phyloP scores from a whole-genome alignment of 2,329 filamentous ascomycete genomes.

The Verticillium zaregamsianum region DNA sequence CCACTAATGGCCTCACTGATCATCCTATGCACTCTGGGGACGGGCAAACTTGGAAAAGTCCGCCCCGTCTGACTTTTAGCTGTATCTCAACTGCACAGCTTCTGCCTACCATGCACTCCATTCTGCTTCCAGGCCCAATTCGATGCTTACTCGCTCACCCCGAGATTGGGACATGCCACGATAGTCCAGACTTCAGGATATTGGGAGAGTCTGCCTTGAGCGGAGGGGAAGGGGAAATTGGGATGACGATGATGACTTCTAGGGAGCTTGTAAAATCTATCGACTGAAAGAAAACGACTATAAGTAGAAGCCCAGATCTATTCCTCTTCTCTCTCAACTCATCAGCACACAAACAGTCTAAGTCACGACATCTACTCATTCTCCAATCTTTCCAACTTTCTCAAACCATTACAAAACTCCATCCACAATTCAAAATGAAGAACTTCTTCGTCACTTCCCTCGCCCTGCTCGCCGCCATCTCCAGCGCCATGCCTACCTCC shows the following conservation, averaged over 20 bases:
- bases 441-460: neutral
- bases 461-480: neutral
- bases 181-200: neutral
- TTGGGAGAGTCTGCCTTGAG: neutral
- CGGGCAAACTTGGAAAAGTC: neutral
- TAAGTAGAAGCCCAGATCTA: too few species aligned
- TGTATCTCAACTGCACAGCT: neutral
- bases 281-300: too few species aligned
- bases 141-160: neutral
- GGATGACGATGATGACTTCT: too few species aligned
- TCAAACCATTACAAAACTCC: neutral
- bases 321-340: neutral
- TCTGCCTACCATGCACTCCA: neutral
- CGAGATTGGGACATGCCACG: neutral
- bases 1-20: neutral
- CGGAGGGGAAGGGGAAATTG: too few species aligned
- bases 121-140: neutral
- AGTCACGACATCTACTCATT: neutral
- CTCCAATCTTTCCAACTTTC: neutral
- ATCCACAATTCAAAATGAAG: constrained; percentile 3
- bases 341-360: neutral
- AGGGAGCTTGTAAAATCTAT: too few species aligned
- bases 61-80: neutral
- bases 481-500: neutral
- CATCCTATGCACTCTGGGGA: neutral